Evolutionary conservation across 495 filamentous ascomycete species (phyloP).

Genomic region (Massariosphaeria phaeospora): DNA sequence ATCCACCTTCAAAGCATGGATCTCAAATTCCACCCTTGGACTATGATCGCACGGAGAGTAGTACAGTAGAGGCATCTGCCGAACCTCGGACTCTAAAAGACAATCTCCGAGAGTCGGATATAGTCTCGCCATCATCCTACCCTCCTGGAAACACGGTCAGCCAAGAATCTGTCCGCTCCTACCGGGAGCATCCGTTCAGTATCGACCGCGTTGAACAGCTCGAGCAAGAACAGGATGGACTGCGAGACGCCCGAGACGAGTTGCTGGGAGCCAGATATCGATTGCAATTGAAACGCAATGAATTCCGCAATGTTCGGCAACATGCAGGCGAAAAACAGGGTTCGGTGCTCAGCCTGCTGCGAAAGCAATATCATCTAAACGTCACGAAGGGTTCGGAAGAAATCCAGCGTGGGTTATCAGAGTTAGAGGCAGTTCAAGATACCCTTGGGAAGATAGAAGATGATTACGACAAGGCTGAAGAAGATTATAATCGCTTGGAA

Average conservation of each 20-base stretch:
- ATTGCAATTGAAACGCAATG: neutral
- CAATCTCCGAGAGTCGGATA: too few species aligned
- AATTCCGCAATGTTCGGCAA: neutral
- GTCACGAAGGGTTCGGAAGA: neutral
- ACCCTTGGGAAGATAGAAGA: slow-evolving; percentile 1
- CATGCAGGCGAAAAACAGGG: neutral
- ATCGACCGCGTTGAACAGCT: neutral
- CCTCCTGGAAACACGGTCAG: neutral
- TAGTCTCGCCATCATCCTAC: neutral
- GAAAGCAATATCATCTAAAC: neutral
- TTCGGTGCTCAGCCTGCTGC: neutral
- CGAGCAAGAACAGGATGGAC: neutral
- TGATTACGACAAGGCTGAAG: slow-evolving; percentile 5
- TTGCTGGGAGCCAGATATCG: neutral
- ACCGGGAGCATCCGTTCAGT: too few species aligned
- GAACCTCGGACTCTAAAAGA: too few species aligned
- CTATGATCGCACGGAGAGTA: neutral
- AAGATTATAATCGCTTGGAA: neutral
- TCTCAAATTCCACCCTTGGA: too few species aligned
- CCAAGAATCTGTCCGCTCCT: neutral
- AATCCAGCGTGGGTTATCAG: neutral
- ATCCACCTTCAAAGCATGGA: too few species aligned
- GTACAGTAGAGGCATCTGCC: neutral
- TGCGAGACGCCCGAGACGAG: slow-evolving; percentile 1
- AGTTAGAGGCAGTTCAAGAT: neutral